A percentile compares a stretch with the other conserved stretches of the same genome.
These are phyloP conservation scores for Termitomyces sp. DNA, from an alignment of 768 basidiomycete genomes.

Conservation along the genomic window DNA sequence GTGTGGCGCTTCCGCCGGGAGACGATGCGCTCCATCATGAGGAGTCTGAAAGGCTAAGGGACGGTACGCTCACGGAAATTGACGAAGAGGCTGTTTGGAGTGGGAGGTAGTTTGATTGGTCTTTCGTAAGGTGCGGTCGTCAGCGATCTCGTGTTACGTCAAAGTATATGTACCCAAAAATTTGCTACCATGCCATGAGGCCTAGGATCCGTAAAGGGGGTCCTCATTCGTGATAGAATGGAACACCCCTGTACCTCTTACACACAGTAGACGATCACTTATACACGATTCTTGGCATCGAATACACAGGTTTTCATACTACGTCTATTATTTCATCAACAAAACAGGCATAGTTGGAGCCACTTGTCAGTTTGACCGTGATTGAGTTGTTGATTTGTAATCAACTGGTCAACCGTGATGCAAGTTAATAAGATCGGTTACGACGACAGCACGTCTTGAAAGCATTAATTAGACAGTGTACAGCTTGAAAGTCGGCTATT, in stretches of 20 bases:
- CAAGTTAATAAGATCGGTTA: no score
- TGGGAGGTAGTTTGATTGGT: not conserved
- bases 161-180: not conserved
- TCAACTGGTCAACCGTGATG: not conserved
- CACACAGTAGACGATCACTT: not conserved
- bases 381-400: not conserved
- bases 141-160: not conserved
- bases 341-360: not conserved
- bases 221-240: not conserved
- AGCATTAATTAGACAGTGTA: not conserved
- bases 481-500: no score
- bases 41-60: constrained; percentile 1
- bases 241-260: not conserved
- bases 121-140: not conserved
- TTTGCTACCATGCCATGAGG: not conserved
- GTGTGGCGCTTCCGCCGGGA: constrained; percentile 17
- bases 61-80: constrained; percentile 11
- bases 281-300: not conserved
- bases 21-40: constrained; percentile 13
- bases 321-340: no score
- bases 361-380: not conserved
- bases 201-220: not conserved
- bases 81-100: constrained; percentile 16
- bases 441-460: no score
- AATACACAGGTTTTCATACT: not conserved